phyloP scores from a whole-genome alignment of 1,284 basidiomycete genomes.

The Sanghuangporus weigelae region DNA sequence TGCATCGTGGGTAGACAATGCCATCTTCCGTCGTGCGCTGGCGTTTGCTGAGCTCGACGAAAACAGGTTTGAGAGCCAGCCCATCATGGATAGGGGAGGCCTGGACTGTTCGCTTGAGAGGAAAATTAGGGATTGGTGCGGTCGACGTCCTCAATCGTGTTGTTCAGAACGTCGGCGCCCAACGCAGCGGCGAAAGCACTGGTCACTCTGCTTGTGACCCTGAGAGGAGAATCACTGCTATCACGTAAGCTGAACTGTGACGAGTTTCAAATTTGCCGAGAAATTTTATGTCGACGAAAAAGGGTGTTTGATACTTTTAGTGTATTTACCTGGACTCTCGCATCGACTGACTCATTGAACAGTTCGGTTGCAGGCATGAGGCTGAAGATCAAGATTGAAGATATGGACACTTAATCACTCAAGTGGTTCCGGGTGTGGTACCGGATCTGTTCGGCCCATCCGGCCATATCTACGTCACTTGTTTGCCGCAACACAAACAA shows the following conservation, averaged over 20 bases:
- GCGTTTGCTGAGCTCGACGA: slow-evolving; percentile 38
- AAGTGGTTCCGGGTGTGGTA: too few species aligned
- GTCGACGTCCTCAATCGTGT: not conserved
- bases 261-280: not conserved
- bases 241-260: not conserved
- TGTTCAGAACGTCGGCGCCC: slow-evolving; percentile 3
- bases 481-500: not conserved
- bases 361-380: too few species aligned
- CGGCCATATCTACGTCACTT: not conserved
- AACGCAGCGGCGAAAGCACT: not conserved
- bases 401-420: too few species aligned
- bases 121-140: not conserved
- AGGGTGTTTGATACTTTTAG: not conserved
- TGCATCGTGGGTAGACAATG: slow-evolving; percentile 71
- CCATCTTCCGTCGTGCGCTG: slow-evolving; percentile 49
- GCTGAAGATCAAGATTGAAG: too few species aligned
- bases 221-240: not conserved
- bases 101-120: not conserved
- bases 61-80: slow-evolving; percentile 67
- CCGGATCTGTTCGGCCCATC: too few species aligned
- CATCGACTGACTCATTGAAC: not conserved
- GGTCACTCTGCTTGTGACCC: slow-evolving; percentile 1
- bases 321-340: not conserved
- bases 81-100: slow-evolving; percentile 38
- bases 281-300: not conserved